Evolutionary conservation across 2,329 filamentous ascomycete species (phyloP).

Genomic region (Talaromyces islandicus): DNA sequence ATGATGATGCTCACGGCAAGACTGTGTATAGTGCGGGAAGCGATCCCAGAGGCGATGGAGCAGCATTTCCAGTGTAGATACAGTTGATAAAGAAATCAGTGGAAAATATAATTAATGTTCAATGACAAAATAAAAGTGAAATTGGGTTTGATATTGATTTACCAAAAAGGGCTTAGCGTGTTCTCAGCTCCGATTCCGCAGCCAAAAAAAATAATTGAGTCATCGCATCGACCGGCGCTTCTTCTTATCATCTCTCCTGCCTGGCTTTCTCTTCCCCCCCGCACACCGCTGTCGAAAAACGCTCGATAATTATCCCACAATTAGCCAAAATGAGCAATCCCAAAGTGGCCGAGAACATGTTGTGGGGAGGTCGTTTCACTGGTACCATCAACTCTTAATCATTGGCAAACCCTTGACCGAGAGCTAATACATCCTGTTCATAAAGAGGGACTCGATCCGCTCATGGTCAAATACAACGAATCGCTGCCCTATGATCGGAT

Average conservation of each 20-base stretch:
- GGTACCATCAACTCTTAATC: conserved; percentile 29
- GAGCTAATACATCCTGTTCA: conserved; percentile 22
- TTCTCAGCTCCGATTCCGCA: not conserved
- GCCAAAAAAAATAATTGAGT: not conserved
- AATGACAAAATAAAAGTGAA: not conserved
- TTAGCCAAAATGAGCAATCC: conserved; percentile 28
- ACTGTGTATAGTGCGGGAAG: conserved; percentile 82
- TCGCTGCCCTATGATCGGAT: conserved; percentile 71
- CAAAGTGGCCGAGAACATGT: conserved; percentile 46
- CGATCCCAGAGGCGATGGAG: conserved; percentile 78
- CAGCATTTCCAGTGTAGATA: conserved; percentile 45
- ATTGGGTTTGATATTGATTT: not conserved
- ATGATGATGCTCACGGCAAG: conserved; percentile 61
- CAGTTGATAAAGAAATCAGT: not conserved
- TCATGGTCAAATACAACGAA: conserved; percentile 82
- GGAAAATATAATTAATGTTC: not conserved
- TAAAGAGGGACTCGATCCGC: conserved; percentile 67
- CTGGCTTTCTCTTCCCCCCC: not conserved
- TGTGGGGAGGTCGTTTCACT: conserved; percentile 59
- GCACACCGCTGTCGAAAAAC: not conserved
- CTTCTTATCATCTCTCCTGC: not conserved
- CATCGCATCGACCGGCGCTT: not conserved
- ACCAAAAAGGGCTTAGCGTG: not conserved
- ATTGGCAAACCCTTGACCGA: not conserved
- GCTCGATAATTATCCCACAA: not conserved